phyloP scores from a whole-genome alignment of 306 rosid species.

The Lithocarpus polystachyus region DNA sequence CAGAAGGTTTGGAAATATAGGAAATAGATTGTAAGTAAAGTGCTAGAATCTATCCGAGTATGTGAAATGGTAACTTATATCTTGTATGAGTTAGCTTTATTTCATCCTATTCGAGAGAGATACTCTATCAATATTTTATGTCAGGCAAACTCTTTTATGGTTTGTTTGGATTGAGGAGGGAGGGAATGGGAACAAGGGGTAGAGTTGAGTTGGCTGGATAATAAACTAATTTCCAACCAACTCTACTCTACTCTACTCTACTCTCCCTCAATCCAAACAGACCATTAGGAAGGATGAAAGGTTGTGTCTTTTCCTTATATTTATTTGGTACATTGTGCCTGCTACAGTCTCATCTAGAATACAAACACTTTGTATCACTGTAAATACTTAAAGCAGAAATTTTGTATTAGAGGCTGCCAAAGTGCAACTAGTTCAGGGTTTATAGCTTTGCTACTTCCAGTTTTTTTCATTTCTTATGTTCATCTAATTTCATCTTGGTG shows the following conservation, averaged over 20 bases:
- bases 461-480: not conserved
- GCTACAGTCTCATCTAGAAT: not conserved
- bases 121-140: not conserved
- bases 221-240: too few relatives aligned
- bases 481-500: not conserved
- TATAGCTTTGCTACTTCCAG: not conserved
- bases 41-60: conserved; percentile 14
- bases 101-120: conserved; percentile 10
- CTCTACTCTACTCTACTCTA: too few relatives aligned
- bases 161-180: too few relatives aligned
- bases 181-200: too few relatives aligned
- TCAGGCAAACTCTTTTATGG: not conserved
- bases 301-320: not conserved
- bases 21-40: conserved; percentile 43
- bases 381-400: not conserved
- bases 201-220: too few relatives aligned
- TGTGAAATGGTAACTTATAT: not conserved
- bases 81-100: not conserved
- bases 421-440: not conserved
- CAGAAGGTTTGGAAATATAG: conserved; percentile 73
- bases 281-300: not conserved
- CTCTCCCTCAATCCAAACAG: too few relatives aligned
- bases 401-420: not conserved
- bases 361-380: not conserved
- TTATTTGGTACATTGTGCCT: not conserved